Percentiles rank a stretch among this genome's conserved stretches.
Conservation (phyloP, 768 basidiomycete genomes). For the Flagelloscypha sp. region DNA sequence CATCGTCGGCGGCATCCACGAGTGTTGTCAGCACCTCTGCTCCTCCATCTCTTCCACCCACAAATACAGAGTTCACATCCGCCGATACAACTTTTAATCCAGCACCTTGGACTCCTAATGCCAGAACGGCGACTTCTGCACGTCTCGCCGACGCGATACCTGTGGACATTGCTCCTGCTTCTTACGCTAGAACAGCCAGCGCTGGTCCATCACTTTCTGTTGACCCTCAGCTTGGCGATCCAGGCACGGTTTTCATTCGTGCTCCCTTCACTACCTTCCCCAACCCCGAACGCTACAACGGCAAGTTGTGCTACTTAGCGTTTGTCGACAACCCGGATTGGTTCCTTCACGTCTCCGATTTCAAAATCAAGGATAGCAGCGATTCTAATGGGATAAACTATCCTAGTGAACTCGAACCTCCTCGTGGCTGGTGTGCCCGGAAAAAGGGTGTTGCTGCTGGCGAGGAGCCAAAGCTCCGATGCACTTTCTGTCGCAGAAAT, state of each 20-base stretch:
- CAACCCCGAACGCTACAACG: constrained; percentile 46
- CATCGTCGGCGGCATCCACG: too few relatives aligned
- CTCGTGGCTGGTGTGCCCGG: constrained; percentile 80
- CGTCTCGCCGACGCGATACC: too few relatives aligned
- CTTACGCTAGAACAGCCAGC: constrained; percentile 8
- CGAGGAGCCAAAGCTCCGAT: constrained; percentile 70
- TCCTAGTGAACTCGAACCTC: constrained; percentile 72
- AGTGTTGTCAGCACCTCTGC: background rate
- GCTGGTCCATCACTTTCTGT: constrained; percentile 15
- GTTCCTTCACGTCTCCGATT: constrained; percentile 70
- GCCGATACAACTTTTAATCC: constrained; percentile 14
- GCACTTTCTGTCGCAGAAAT: constrained; percentile 77
- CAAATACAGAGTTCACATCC: background rate
- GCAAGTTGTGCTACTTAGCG: constrained; percentile 62
- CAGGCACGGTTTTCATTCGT: constrained; percentile 59
- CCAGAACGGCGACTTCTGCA: too few relatives aligned
- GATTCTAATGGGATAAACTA: constrained; percentile 56
- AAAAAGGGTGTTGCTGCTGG: constrained; percentile 81
- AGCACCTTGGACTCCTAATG: constrained; percentile 9
- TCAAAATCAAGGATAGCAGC: constrained; percentile 36
- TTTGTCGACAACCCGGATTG: constrained; percentile 74
- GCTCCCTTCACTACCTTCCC: constrained; percentile 69
- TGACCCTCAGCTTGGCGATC: constrained; percentile 66
- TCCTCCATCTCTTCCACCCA: background rate
- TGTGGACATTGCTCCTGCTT: too few relatives aligned